Percentiles rank a stretch among this genome's conserved stretches.
phyloP scores from a whole-genome alignment of 306 rosid species.

The Elaeagnus macrophylla region DNA sequence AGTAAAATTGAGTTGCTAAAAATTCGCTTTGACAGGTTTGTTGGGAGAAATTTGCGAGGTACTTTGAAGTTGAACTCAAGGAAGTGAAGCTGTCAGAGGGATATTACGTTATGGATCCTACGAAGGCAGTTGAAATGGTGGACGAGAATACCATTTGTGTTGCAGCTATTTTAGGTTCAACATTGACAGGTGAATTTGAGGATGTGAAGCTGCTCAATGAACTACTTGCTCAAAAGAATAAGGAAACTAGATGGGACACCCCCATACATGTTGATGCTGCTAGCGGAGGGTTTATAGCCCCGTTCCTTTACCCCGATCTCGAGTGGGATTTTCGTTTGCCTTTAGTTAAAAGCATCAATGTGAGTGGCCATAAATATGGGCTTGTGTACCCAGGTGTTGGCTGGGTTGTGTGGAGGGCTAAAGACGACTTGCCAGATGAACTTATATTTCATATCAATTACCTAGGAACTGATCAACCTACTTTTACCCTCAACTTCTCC shows the following conservation, averaged over 20 bases:
- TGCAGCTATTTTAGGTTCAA: constrained; percentile 88
- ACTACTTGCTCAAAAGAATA: constrained; percentile 56
- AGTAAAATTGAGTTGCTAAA: too few relatives aligned
- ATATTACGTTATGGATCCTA: constrained; percentile 83
- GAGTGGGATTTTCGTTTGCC: constrained; percentile 85
- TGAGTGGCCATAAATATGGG: constrained; percentile 88
- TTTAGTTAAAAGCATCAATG: constrained; percentile 75
- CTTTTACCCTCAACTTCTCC: constrained; percentile 89
- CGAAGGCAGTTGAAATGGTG: constrained; percentile 75
- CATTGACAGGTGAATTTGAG: constrained; percentile 84
- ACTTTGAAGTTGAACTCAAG: constrained; percentile 92
- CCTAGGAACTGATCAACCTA: constrained; percentile 91
- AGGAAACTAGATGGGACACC: constrained; percentile 64
- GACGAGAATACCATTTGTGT: constrained; percentile 97
- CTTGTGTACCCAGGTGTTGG: constrained; percentile 90
- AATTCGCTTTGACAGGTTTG: constrained; percentile 45
- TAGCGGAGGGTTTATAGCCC: constrained; percentile 84
- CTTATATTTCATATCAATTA: constrained; percentile 83
- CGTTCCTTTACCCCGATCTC: constrained; percentile 61
- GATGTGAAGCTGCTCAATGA: constrained; percentile 73
- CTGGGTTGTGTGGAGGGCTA: constrained; percentile 86
- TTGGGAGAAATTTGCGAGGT: constrained; percentile 94
- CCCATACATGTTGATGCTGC: constrained; percentile 84
- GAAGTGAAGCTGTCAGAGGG: constrained; percentile 79
- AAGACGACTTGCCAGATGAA: constrained; percentile 72